phyloP scores from a whole-genome alignment of 1,139 yeast genomes.

The Magnusiomyces sp. region DNA sequence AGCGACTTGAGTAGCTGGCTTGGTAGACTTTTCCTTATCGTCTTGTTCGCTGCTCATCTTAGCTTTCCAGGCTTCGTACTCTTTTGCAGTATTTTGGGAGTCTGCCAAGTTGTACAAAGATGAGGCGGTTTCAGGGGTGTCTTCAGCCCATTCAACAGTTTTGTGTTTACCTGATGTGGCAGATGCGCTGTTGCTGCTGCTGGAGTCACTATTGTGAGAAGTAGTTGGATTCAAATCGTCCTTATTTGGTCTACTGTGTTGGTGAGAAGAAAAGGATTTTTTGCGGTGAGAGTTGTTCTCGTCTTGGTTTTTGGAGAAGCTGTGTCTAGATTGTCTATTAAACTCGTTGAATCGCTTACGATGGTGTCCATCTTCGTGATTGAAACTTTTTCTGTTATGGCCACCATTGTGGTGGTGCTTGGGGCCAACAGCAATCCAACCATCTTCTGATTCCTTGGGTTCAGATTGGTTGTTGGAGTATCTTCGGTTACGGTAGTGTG shows the following conservation, averaged over 20 bases:
- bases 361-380: conserved; percentile 12
- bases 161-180: no score
- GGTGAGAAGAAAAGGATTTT: neutral
- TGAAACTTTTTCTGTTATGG: conserved; percentile 14
- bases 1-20: no score
- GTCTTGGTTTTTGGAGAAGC: conserved; percentile 6
- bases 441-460: conserved; percentile 22
- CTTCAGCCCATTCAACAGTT: neutral
- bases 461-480: conserved; percentile 6
- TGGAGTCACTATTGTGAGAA: neutral
- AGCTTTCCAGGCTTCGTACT: neutral
- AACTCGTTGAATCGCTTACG: conserved; percentile 15
- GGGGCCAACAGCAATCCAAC: conserved; percentile 30
- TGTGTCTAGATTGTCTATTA: conserved; percentile 7
- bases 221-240: neutral
- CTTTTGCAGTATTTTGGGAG: neutral
- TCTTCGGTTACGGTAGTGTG: conserved; percentile 6
- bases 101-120: neutral
- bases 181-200: no score
- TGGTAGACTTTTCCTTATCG: no score
- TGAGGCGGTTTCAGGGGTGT: neutral
- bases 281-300: neutral
- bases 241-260: neutral
- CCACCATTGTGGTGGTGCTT: conserved; percentile 14
- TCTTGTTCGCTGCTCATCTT: neutral